Evolutionary conservation across 345 rosid species (phyloP).

Genomic region (Mangifera indica): DNA sequence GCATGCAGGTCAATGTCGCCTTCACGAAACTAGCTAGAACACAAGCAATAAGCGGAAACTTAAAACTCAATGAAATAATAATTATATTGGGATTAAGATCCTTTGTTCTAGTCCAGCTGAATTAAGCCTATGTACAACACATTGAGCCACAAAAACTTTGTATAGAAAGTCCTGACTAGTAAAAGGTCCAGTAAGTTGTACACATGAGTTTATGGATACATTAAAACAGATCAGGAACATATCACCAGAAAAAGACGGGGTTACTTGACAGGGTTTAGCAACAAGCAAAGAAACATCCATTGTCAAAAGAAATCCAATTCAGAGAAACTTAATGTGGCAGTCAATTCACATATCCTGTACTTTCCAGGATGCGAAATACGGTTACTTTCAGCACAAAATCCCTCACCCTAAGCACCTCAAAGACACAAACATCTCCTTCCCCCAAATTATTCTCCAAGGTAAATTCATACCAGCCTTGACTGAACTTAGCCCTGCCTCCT

Average conservation of each 20-base stretch:
- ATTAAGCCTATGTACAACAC: slow-evolving; percentile 42
- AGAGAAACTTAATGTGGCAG: background rate
- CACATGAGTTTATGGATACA: slow-evolving; percentile 26
- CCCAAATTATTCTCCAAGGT: slow-evolving; percentile 49
- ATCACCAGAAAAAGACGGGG: slow-evolving; percentile 14
- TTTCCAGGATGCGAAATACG: slow-evolving; percentile 46
- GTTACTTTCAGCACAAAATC: slow-evolving; percentile 50
- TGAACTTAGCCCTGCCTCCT: slow-evolving; percentile 33
- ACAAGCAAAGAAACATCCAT: slow-evolving; percentile 24
- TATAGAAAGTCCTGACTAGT: slow-evolving; percentile 26
- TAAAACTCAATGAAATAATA: slow-evolving; percentile 7
- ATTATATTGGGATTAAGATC: slow-evolving; percentile 18
- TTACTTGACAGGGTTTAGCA: slow-evolving; percentile 19
- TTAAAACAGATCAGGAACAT: slow-evolving; percentile 23
- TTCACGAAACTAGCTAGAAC: no score
- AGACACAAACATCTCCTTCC: slow-evolving; percentile 61
- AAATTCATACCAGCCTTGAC: slow-evolving; percentile 62
- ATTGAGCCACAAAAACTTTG: slow-evolving; percentile 36
- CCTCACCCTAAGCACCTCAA: slow-evolving; percentile 42
- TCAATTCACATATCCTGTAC: slow-evolving; percentile 9
- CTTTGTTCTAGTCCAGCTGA: slow-evolving; percentile 19
- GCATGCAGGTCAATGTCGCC: no score
- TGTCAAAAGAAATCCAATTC: background rate
- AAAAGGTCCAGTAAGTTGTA: slow-evolving; percentile 26
- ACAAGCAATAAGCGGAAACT: background rate